Evolutionary conservation across 2,329 filamentous ascomycete genomes (phyloP), one percentile per base, ranked within the genome.

Genomic region (Ramularia collo-cygni): DNA sequence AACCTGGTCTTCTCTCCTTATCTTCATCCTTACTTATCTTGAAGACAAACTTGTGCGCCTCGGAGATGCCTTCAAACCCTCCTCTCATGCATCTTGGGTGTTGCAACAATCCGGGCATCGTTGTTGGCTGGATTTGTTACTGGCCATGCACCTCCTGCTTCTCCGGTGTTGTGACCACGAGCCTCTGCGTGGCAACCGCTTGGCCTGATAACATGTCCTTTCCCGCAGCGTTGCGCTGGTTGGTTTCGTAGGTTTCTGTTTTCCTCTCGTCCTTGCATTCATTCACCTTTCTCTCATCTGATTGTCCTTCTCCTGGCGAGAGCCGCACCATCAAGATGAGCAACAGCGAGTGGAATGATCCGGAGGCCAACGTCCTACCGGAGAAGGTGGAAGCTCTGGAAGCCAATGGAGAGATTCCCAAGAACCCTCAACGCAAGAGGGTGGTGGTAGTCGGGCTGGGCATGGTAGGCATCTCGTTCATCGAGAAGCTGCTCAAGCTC

Each of bases 401-500:
- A 28, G 43, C 43, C 26, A 53, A 58, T 12, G 53, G 52, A 15
- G 60, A 65, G 35, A 53, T 64, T 10, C 57, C 62, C 5, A 56
- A 59, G 26, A 45, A 52, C 37, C 48, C 49, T 24, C 49, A 65
- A 44, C 68, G 77, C 46, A 86, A 85, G 61, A 79, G 74, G 57
- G 66, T 93, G 26, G 86, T 93, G 2, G 79, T 94, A 27, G 85
- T 94, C 28, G 88, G 88, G 8, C 65, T 95, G 64, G 88, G 88
- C 2, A 95, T 95, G 89, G 88, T 95, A 8, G 57, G 57, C 24
- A 50, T 60, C 12, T 43, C 51, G 10, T 52, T 48, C 53, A 93
- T 87, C 54, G 88, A 95, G 64, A 95, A 95, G 64, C 64, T 95
- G 8, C 72, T 94, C 56, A 94, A 94, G 55, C 77, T 88, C 37